Evolutionary conservation across 768 basidiomycete genomes (phyloP).

Genomic region (Psilocybe azurescens): DNA sequence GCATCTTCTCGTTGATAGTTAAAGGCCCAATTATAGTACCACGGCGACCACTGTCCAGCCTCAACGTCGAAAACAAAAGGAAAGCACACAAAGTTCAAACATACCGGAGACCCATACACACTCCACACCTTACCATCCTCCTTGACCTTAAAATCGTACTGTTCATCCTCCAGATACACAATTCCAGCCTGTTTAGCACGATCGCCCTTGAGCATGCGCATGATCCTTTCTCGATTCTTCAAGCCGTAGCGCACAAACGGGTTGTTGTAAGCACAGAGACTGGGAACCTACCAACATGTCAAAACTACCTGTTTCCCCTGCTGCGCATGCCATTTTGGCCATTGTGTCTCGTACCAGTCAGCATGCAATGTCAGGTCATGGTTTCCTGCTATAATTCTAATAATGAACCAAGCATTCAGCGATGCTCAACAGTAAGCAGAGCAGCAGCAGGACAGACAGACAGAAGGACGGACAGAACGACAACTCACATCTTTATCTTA

Average conservation of each 20-base stretch:
- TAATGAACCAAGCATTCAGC: not conserved
- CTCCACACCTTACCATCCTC: slow-evolving; percentile 54
- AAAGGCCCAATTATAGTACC: slow-evolving; percentile 56
- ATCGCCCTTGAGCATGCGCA: slow-evolving; percentile 36
- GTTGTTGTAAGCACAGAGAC: not conserved
- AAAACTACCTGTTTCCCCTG: slow-evolving; percentile 33
- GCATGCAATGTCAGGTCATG: slow-evolving; percentile 59
- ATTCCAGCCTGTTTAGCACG: slow-evolving; percentile 44
- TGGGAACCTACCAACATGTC: not conserved
- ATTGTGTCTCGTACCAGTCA: slow-evolving; percentile 44
- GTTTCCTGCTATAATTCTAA: slow-evolving; percentile 73
- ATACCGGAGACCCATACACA: slow-evolving; percentile 71
- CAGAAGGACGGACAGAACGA: not conserved
- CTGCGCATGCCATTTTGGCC: slow-evolving; percentile 30
- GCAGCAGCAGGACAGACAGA: not conserved
- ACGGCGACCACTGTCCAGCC: slow-evolving; percentile 48
- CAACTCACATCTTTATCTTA: slow-evolving; percentile 61
- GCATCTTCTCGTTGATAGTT: slow-evolving; percentile 48
- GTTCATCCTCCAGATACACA: slow-evolving; percentile 60
- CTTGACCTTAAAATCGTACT: slow-evolving; percentile 40
- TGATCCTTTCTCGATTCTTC: not conserved
- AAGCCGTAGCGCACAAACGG: too few relatives aligned
- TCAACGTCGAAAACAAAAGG: not conserved
- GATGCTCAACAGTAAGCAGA: not conserved
- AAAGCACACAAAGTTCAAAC: slow-evolving; percentile 18